Evolutionary conservation across 1,139 yeast species (phyloP).

Genomic region (Protomyces inundatus): DNA sequence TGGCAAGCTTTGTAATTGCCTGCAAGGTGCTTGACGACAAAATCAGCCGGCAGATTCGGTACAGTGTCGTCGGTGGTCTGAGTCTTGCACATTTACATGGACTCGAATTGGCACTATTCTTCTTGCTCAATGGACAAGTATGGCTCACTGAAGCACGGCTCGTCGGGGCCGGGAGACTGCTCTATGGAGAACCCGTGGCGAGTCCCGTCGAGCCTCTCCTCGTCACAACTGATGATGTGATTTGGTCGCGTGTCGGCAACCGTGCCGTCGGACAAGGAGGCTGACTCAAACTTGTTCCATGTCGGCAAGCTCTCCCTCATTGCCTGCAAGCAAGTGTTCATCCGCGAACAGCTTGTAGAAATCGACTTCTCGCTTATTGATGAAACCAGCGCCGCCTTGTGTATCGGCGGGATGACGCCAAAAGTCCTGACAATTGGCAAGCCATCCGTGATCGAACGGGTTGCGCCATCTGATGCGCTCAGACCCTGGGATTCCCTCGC

Average conservation of each 20-base stretch:
- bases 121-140: conserved; percentile 16
- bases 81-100: conserved; percentile 19
- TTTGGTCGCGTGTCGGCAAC: conserved; percentile 24
- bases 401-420: conserved; percentile 36
- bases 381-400: conserved; percentile 6
- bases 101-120: conserved; percentile 22
- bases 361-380: conserved; percentile 5
- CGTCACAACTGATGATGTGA: conserved; percentile 6
- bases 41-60: conserved; percentile 14
- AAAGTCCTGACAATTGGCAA: conserved; percentile 42
- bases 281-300: not conserved
- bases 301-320: not conserved
- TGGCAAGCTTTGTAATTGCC: conserved; percentile 19
- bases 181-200: not conserved
- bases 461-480: conserved; percentile 31
- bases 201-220: conserved; percentile 10
- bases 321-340: not conserved
- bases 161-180: conserved; percentile 10
- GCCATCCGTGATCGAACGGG: conserved; percentile 40
- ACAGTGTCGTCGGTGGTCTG: conserved; percentile 21
- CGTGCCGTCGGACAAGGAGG: not conserved
- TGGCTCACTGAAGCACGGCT: conserved; percentile 16
- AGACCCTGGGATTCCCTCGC: conserved; percentile 31
- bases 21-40: conserved; percentile 21
- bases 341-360: conserved; percentile 1